Evolutionary conservation across 2,329 filamentous ascomycete species (phyloP), one percentile per base, ranked within the genome.

Genomic region (Rhynchosporium graminicola): DNA sequence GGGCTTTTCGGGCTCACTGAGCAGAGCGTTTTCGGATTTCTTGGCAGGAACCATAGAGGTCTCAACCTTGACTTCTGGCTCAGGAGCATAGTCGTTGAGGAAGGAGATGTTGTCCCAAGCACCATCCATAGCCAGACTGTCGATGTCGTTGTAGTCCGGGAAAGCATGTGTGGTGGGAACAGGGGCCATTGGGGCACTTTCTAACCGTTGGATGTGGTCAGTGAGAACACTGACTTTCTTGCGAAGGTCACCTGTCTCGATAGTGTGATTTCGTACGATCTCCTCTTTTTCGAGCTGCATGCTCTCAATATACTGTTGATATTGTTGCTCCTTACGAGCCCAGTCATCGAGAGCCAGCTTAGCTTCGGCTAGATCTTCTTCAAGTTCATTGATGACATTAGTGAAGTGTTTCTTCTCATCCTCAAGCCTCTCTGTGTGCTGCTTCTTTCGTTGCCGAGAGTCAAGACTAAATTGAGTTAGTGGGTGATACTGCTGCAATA

Each of bases 361-460:
- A 71, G 93, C 81, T 63, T 85, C 82, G 59, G 80, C 80, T 68
- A 96, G 80, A 69, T 91, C 87, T 63, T 95, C 89, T 74, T 97
- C 91, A 73, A 97, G 82, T 60, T 88, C 84, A 69, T 80, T 84
- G 74, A 97, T 90, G 74, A 90, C 80, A 70, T 85, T 84, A 61
- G 88, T 90, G 80, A 87, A 96, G 63, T 90, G 86, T 82, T 97
- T 97, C 83, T 98, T 97, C 80, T 98, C 94, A 76, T 95, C 90
- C 77, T 98, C 95, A 51, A 98, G 86, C 71, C 95, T 88, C 79
- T 98, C 95, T 40, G 95, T 98, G 79, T 98, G 94, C 79, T 92
- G 90, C 85, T 98, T 98, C 84, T 98, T 99, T 71, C 95, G 88
- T 77, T 98, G 94, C 69, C 95, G 87, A 50, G 95, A 98, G 79